phyloP scores from a whole-genome alignment of 2,329 filamentous ascomycete genomes.

The Cercospora sp. region DNA sequence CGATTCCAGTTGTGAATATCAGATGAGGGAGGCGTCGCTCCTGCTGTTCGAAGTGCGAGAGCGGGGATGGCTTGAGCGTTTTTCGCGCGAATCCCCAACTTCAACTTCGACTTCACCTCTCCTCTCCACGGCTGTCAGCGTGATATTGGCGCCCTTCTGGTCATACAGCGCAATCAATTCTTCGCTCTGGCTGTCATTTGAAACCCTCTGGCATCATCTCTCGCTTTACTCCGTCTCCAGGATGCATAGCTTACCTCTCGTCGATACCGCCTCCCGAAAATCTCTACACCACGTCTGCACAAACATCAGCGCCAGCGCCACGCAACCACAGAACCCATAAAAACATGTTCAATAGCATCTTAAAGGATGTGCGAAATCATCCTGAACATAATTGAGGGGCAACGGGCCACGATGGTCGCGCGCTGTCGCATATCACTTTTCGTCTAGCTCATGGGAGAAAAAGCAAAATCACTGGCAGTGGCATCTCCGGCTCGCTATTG shows the following conservation, averaged over 20 bases:
- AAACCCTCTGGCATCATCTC: not conserved
- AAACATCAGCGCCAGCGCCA: slow-evolving; percentile 14
- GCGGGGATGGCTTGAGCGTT: slow-evolving; percentile 8
- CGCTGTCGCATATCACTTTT: slow-evolving; percentile 7
- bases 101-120: slow-evolving; percentile 16
- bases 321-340: not conserved
- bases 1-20: not conserved
- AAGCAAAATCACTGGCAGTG: not conserved
- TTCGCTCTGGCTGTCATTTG: not conserved
- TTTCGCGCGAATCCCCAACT: slow-evolving; percentile 5
- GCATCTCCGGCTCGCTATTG: not conserved
- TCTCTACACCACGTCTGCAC: slow-evolving; percentile 1
- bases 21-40: slow-evolving; percentile 3
- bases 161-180: not conserved
- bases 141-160: not conserved
- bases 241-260: not conserved
- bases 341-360: not conserved
- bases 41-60: not conserved
- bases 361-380: not conserved
- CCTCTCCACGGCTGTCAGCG: not conserved
- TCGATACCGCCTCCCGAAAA: not conserved
- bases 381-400: not conserved
- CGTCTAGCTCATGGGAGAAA: not conserved
- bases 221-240: not conserved
- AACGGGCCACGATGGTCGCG: not conserved